Percentiles rank a stretch among this genome's conserved stretches.
Conservation (phyloP, 2,329 filamentous ascomycete species). For the Calonectria fujianensis region DNA sequence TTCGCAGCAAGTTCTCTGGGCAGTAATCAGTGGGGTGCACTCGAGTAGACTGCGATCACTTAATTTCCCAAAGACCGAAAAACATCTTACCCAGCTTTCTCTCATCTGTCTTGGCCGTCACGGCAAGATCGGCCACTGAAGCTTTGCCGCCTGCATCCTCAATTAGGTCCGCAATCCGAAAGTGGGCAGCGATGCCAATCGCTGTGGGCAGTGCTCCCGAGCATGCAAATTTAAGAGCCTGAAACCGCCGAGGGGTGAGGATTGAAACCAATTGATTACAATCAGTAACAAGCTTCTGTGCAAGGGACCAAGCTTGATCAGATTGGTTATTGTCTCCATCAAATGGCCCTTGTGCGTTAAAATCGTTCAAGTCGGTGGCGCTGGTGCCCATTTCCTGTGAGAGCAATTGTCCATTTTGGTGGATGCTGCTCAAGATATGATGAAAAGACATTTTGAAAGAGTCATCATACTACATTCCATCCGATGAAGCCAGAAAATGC, state of each 20-base stretch:
- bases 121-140: not conserved
- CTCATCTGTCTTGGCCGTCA: not conserved
- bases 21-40: not conserved
- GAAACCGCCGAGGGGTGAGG: not conserved
- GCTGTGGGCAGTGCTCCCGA: not conserved
- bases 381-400: conserved; percentile 8
- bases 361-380: not conserved
- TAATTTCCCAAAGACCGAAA: no score
- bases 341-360: not conserved
- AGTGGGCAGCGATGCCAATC: conserved; percentile 1
- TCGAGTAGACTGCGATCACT: no score
- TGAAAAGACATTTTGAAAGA: not conserved
- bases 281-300: not conserved
- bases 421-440: conserved; percentile 4
- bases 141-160: not conserved
- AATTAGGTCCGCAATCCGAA: conserved; percentile 1
- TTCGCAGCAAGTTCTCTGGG: not conserved
- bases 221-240: conserved; percentile 7
- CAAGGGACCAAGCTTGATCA: not conserved
- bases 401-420: not conserved
- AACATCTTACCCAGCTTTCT: not conserved
- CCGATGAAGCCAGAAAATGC: no score
- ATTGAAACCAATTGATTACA: not conserved
- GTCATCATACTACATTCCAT: not conserved
- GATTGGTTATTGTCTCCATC: not conserved